Evolutionary conservation across 257 asterid species (phyloP).

Genomic region (Nicotiana attenuata): DNA sequence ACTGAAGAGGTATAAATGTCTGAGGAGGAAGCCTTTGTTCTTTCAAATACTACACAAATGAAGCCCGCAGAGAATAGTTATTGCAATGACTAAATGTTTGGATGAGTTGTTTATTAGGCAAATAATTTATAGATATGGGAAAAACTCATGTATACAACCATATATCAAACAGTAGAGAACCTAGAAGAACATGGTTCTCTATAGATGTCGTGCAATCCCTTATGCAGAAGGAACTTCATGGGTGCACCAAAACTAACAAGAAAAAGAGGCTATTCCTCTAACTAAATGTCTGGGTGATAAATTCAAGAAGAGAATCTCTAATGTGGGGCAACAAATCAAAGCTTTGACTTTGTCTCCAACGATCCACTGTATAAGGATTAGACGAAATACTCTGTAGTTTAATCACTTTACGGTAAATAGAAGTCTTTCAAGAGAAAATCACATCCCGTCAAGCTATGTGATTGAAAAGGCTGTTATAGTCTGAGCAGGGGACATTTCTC

Average conservation of each 20-base stretch:
- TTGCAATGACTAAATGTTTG: neutral
- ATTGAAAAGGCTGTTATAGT: too few species aligned
- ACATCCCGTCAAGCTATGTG: neutral
- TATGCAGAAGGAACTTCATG: too few species aligned
- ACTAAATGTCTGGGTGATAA: too few species aligned
- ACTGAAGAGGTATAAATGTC: constrained; percentile 92
- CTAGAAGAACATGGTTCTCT: too few species aligned
- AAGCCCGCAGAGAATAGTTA: neutral
- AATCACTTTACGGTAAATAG: neutral
- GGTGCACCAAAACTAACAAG: too few species aligned
- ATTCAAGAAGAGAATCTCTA: neutral
- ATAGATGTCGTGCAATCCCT: too few species aligned
- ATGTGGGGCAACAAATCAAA: neutral
- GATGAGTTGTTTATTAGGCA: too few species aligned
- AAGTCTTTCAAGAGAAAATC: neutral
- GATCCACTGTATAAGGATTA: neutral
- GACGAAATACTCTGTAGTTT: neutral
- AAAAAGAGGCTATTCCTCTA: too few species aligned
- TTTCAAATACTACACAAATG: constrained; percentile 71
- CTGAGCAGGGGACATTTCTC: too few species aligned
- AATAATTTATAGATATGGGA: too few species aligned
- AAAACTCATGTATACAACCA: too few species aligned
- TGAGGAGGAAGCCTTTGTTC: constrained; percentile 99
- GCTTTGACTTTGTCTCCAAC: neutral
- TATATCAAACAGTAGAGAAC: too few species aligned